phyloP scores from a whole-genome alignment of 1,284 basidiomycete species.

The Omphalotus olearius region DNA sequence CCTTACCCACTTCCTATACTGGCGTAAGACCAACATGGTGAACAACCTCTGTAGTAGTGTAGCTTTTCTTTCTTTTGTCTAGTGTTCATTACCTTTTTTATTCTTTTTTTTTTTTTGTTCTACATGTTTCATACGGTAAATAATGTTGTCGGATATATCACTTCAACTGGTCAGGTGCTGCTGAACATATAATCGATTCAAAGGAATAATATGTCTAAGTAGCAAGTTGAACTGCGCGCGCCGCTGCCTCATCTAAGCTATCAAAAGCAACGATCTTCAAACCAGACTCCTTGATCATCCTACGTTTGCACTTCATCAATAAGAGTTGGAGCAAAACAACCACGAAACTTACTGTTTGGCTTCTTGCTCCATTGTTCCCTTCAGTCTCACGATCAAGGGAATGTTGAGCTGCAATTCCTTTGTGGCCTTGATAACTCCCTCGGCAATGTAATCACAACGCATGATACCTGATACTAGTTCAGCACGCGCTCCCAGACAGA shows the following conservation, averaged over 20 bases:
- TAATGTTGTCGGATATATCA: constrained; percentile 29
- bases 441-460: constrained; percentile 96
- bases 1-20: constrained; percentile 23
- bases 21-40: constrained; percentile 38
- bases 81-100: constrained; percentile 11
- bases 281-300: constrained; percentile 90
- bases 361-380: constrained; percentile 95
- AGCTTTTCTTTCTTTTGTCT: constrained; percentile 12
- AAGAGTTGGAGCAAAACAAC: not conserved
- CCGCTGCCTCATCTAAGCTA: constrained; percentile 80
- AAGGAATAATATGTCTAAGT: constrained; percentile 23
- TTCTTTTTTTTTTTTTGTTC: constrained; percentile 19
- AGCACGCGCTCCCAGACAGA: not conserved
- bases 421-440: constrained; percentile 97
- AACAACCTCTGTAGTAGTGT: constrained; percentile 19
- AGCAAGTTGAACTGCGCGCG: constrained; percentile 78
- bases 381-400: constrained; percentile 91
- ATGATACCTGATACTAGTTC: constrained; percentile 69
- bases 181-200: no score
- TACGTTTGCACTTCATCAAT: constrained; percentile 25
- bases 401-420: constrained; percentile 86
- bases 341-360: constrained; percentile 77
- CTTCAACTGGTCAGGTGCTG: no score
- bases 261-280: constrained; percentile 92
- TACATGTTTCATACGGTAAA: constrained; percentile 10